Evolutionary conservation across 2,329 filamentous ascomycete species (phyloP), one percentile per base, ranked within the genome.

Genomic region (Tolypocladium tropicale): DNA sequence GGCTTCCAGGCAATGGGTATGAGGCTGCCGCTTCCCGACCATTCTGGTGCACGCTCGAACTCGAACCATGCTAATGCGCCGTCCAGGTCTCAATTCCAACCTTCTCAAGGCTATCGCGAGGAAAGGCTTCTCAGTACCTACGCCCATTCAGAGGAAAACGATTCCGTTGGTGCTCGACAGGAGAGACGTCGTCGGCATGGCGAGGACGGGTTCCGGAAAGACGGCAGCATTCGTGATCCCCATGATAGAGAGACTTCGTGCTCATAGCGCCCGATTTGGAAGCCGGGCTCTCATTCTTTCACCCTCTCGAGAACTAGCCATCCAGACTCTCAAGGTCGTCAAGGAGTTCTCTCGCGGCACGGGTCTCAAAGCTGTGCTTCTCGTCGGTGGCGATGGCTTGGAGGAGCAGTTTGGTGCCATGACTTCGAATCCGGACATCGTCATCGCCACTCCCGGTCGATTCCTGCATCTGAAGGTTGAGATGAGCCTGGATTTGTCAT

Each of bases 121-220:
- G 64, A 99, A 97, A 74, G 95, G 94, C 18, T 99, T 96, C 73
- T 90, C 88, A 0, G 90, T 97, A 3, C 95, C 95, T 4, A 99
- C 94, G 0, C 94, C 94, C 0, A 99, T 99, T 71, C 94, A 99
- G 76, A 84, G 94, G 63, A 97, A 97, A 73, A 90, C 94, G 2
- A 96, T 99, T 52, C 95, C 94, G 4, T 78, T 97, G 55, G 84
- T 99, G 55, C 78, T 97, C 63, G 89, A 95, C 59, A 83, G 88
- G 55, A 89, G 91, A 73, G 94, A 99, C 79, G 89, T 97, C n/a
- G 93, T 99, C 28, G 95, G 92, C 62, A 99, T 99, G 94, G 94
- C 94, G 9, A 82, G 95, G 62, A 99, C 95, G n/a, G 94, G 94
- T 69, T 97, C 92, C 23, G 94, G 94, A 76, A 99, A 99, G 77